phyloP scores from a whole-genome alignment of 2,329 filamentous ascomycete genomes.

The Ophiostoma himal-ulmi region DNA sequence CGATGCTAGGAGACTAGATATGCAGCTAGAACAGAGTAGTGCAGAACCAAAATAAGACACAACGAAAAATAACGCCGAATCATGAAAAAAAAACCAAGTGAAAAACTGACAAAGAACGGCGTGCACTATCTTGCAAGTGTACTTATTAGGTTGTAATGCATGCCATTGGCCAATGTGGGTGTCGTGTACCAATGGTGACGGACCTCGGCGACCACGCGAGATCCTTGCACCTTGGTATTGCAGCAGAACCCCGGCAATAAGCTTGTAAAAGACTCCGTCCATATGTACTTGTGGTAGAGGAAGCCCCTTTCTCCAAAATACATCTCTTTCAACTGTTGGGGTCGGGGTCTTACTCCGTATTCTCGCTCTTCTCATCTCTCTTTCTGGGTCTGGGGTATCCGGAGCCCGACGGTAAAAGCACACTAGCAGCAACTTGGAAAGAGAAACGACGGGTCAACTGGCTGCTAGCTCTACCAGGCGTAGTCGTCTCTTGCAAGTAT shows the following conservation, averaged over 20 bases:
- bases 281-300: background rate
- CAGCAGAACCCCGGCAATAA: background rate
- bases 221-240: slow-evolving; percentile 2
- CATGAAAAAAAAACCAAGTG: background rate
- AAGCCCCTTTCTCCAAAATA: background rate
- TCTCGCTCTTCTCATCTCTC: background rate
- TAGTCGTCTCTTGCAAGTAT: background rate
- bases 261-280: background rate
- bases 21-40: background rate
- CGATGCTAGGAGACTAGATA: background rate
- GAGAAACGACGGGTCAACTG: background rate
- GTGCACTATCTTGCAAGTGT: background rate
- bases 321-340: background rate
- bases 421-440: background rate
- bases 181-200: background rate
- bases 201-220: slow-evolving; percentile 4
- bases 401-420: background rate
- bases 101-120: background rate
- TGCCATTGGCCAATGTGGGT: background rate
- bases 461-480: background rate
- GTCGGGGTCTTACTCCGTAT: background rate
- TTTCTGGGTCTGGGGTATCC: background rate
- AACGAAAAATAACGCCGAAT: background rate
- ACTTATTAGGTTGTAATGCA: background rate
- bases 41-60: slow-evolving; percentile 1